Base-by-base conservation (phyloP, 2,329 filamentous ascomycete genomes). In the Amylocarpus encephaloides region DNA sequence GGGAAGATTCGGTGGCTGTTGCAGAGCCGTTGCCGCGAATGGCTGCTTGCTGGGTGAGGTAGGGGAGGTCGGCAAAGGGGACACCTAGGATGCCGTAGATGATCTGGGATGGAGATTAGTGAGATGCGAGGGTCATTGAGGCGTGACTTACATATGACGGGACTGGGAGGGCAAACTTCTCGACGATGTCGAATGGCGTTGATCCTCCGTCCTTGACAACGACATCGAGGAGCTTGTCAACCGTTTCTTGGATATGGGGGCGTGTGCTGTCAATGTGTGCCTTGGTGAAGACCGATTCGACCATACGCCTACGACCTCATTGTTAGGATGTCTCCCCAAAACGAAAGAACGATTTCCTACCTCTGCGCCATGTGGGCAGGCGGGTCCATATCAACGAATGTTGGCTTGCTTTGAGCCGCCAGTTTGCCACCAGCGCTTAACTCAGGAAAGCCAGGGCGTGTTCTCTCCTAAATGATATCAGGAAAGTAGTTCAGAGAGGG, bases 51-150 rank as follows among this genome's bases (percentile, higher is more conserved):
- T 68, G 59, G 0, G 72, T 75, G 13, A 76, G 63, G 36, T 68
- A 71, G n/a, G 67, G 66, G 12, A 76, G 66, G 43, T 75, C 73
- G 5, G 71, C 64, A 43, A 73, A 70, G 0, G 74, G 72, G 3
- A 75, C 71, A 3, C 74, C 74, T 3, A 76, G 68, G 22, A 76
- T 71, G 11, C 69, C 70, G 59, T 76, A 76, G 50, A 76, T 76
- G 51, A 73, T 73, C 71, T 72, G 19, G 19, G 5, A 2, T 4
- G 18, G 10, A 39, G 15, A 13, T 53, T 42, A 56, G 46, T 15
- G 26, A 15, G n/a, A 7, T 22, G 15, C 19, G 12, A 40, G 33
- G 42, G 6, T 5, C 19, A 32, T 33, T 26, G 12, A 15, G 35
- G 56, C 11, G 13, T n/a, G 30, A 41, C 66, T 39, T 50, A 74